Evolutionary conservation across 371 early-diverging fungal genomes (phyloP), one percentile per base, ranked within the genome.

Genomic region (Saksenaea oblongispora): DNA sequence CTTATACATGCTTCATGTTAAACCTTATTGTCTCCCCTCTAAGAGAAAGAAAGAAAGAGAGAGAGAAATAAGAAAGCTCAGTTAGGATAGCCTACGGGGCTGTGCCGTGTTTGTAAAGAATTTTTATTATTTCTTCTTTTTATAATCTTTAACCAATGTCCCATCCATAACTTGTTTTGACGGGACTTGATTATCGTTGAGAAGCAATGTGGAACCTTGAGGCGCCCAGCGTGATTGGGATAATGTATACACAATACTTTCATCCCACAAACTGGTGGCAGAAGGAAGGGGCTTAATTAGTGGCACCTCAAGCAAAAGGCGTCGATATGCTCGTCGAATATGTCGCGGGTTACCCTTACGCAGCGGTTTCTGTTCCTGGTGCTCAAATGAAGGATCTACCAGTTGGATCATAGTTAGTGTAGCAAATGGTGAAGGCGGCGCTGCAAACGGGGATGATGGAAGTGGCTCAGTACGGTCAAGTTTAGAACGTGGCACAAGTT

Each of bases 301-400:
- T 0, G 81, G 78, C n/a, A 78, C 34, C 17, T 73, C 17, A 1
- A n/a, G 5, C 1, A 80, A 39, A 2, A 80, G 35, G 14, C 66
- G 44, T 22, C 62, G 60, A 54, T 80, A 80, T n/a, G 71, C 24
- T 14, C 76, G 60, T 31, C 63, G 60, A 37, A 63, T 58, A 42
- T 69, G 51, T 54, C 78, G 62, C 15, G 51, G 54, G 31, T 51
- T 35, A 14, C 28, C 35, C 58, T 39, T 55, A 27, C 55, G 15
- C 22, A 34, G 17, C 31, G 35, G 18, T 1, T 2, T 0, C 24
- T 56, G 34, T 2, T 31, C 44, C 11, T 56, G 15, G 24, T 47
- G 58, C 11, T 63, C 39, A 8, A 64, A 36, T 3, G 58, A 24
- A 15, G 65, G 68, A 28, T 64, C 63, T 5, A 70, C 39, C 9